Evolutionary conservation across 2,329 filamentous ascomycete genomes (phyloP), one percentile per base, ranked within the genome.

Genomic region (Penicillium sp.): DNA sequence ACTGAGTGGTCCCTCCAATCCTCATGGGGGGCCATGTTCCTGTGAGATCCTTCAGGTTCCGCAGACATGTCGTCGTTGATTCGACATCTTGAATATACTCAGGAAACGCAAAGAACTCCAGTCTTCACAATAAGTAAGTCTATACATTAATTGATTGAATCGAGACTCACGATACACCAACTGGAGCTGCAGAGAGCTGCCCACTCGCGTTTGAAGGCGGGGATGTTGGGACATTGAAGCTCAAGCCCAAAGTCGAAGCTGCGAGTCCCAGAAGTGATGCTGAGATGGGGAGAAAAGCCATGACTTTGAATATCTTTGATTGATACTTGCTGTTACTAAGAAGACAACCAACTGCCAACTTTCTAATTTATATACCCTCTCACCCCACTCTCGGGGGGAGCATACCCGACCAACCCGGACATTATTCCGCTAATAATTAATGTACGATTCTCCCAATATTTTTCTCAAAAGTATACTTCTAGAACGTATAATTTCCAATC

Each of bases 1-100:
- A 77, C 73, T 84, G 81, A 0, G 82, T 84, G 0, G 82, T 85
- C 2, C 82, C 82, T n/a, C 83, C 83, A 53, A 85, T 83, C 50
- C 82, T 74, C 45, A 84, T 76, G 0, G 81, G 82, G 8, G 82
- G 81, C 78, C 78, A 82, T 11, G 70, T 73, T 2, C 82, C 82
- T 0, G 77, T 80, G 47, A 84, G 57, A 13, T 76, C 72, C 58
- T 78, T 77, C 62, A 82, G 76, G 62, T 84, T 84, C 25, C 77
- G 66, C 6, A 85, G 71, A 58, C 83, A 85, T 61, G 79, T 77
- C 0, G 69, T 73, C 0, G 82, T 84, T 1, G 79, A 74, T 0
- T 75, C 75, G 15, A 84, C 79, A 59, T 82, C 79, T 16, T 73
- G 78, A 60, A 84, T 78, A 65, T 85, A 85, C 0, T 73, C 77